These are phyloP conservation scores for Sarocladium brachiariae DNA, from an alignment of 2,329 filamentous ascomycete genomes.

Conservation along the genomic window DNA sequence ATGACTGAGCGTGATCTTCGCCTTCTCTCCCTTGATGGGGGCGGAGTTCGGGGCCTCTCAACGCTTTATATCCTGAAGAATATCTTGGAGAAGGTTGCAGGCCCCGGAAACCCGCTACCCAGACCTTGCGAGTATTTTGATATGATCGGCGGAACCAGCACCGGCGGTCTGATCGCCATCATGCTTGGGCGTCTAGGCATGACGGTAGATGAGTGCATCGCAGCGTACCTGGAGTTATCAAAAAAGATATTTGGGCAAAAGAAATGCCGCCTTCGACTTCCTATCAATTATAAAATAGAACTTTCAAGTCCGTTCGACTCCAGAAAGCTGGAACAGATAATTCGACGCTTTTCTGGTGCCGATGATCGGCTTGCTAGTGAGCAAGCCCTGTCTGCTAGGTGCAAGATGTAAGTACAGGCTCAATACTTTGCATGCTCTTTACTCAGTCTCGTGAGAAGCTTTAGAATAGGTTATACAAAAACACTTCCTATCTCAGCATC, in stretches of 20 bases:
- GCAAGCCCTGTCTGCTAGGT: neutral
- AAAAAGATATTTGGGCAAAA: constrained; percentile 7
- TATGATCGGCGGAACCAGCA: constrained; percentile 9
- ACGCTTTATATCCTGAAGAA: constrained; percentile 5
- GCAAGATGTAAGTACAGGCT: constrained; percentile 6
- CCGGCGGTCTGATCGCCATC: constrained; percentile 6
- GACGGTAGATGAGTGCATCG: constrained; percentile 12
- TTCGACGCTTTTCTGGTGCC: neutral
- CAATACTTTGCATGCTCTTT: too few species aligned
- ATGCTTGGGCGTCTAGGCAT: constrained; percentile 6
- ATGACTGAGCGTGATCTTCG: neutral
- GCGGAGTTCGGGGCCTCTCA: constrained; percentile 9
- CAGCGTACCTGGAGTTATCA: constrained; percentile 3
- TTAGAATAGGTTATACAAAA: neutral
- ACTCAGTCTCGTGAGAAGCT: too few species aligned
- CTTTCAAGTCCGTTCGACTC: constrained; percentile 7
- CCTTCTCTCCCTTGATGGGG: constrained; percentile 8
- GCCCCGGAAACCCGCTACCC: neutral
- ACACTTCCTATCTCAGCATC: too few species aligned
- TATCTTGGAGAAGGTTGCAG: neutral
- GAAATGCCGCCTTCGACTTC: neutral
- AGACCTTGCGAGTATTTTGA: constrained; percentile 10
- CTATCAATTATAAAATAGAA: constrained; percentile 6
- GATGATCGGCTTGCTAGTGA: constrained; percentile 5
- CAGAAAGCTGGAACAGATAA: constrained; percentile 3